Base-by-base conservation (phyloP, 768 basidiomycete species). In the Rhizopogon salebrosus region DNA sequence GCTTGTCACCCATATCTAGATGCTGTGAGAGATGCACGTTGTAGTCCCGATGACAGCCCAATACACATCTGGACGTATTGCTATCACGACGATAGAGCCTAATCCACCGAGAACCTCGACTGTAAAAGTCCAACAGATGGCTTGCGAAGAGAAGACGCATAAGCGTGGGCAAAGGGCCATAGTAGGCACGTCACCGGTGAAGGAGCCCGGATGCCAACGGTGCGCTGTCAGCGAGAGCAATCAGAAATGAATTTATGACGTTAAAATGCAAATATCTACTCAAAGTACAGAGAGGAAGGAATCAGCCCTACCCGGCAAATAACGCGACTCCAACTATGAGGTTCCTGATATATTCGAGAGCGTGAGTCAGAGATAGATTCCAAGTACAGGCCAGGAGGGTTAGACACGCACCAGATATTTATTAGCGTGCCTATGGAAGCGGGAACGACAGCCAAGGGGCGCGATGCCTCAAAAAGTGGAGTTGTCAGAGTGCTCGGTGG, bases 1-100 rank as follows among this genome's bases (percentile, higher is more conserved):
- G 63, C 86, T 89, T 38, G 94, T 95, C 23, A 97, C 94, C 93
- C 94, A 98, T 54, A 97, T 85, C 72, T 97, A 91, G 51, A 98
- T 79, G 59, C 85, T 82, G 49, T 89, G 79, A 59, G 85, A 87
- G 51, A 86, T 74, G 62, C 86, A 90, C 0, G 95, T 97, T 41
- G 90, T 92, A 13, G 87, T 93, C 0, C 87, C 93, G 43, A 98
- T 89, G 13, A 87, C 80, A 3, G 92, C 87, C 95, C 95, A 98
- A 45, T 83, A 87, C 5, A 88, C 72, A n/a, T 91, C 84, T 0
- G 93, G 92, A 8, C 92, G 80, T 31, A 73, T 75, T 16, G 79
- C 76, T 51, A 83, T 75, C 68, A 54, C 39, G 7, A 48, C 8
- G 34, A 64, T 60, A 0, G 62, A 26, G 5, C 68, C 67, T 1